Evolutionary conservation across 345 rosid species (phyloP), one percentile per base, ranked within the genome.

Genomic region (Syzygium oleosum): DNA sequence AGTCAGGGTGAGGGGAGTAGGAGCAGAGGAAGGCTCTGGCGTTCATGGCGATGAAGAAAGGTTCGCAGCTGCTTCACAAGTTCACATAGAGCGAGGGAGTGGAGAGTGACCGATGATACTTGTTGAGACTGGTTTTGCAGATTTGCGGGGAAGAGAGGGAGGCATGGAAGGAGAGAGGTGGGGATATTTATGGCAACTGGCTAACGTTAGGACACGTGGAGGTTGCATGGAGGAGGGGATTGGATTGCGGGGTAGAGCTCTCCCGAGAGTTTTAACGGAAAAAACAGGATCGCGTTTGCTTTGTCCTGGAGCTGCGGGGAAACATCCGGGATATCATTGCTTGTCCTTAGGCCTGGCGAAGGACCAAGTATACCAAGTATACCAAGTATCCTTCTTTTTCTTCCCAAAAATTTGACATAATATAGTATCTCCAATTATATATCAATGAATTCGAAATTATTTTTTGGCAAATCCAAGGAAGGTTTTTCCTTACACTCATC

Each of bases 21-120:
- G 95, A 91, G 93, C 87, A 95, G 85, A 95, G 91, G 51, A 92
- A 85, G 87, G 93, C 94, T 88, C 95, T 90, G 78, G 92, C 92
- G 93, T 92, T 95, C 99, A 97, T 91, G 93, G 91, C 93, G 91
- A 65, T 31, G 77, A 27, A 49, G 53, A 31, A 51, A n/a, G 23
- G 19, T 29, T 4, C 9, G 46, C 85, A 49, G 29, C 89, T 89
- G 88, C 94, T 91, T 86, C 88, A 12, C 46, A 3, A 43, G 46
- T 43, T 12, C 86, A 15, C 86, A 14, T 31, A 15, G 53, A 5
- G 46, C 21, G 49, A 5, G 83, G 51, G 56, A 31, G 65, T 25
- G 7, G 63, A 83, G 52, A 31, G 65, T 25, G 3, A 65, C 41
- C 11, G 52, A 12, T 49, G 88, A 84, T 56, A 58, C 85, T 85